Percentiles rank a stretch among this genome's conserved stretches.
phyloP scores from a whole-genome alignment of 768 basidiomycete genomes.

The Rhodosporidiobolus odoratus region DNA sequence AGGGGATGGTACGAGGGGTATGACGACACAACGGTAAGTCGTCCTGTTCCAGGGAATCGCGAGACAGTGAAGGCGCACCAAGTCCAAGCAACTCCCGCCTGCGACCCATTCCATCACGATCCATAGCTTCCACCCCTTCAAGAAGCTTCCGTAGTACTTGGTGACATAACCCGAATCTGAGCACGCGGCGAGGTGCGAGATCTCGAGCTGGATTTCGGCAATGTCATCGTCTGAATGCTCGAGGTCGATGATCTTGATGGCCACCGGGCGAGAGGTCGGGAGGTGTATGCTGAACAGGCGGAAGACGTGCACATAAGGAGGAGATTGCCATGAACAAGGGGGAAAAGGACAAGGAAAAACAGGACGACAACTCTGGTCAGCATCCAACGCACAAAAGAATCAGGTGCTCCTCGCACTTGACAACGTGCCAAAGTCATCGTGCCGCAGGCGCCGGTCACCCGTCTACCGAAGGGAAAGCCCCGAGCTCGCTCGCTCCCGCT shows the following conservation, averaged over 20 bases:
- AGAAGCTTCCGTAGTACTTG: slow-evolving; percentile 92
- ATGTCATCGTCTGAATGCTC: slow-evolving; percentile 99
- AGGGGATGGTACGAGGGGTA: background rate
- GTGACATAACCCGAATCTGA: slow-evolving; percentile 89
- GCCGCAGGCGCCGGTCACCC: no score
- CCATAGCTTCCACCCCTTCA: slow-evolving; percentile 95
- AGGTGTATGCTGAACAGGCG: slow-evolving; percentile 61
- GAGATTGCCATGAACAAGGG: background rate
- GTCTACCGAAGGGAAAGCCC: no score
- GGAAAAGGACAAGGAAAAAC: background rate
- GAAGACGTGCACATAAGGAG: slow-evolving; percentile 3
- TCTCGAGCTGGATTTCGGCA: slow-evolving; percentile 93
- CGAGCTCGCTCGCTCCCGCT: no score
- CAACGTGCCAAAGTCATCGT: no score
- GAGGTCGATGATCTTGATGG: slow-evolving; percentile 97
- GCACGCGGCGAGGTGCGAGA: slow-evolving; percentile 89
- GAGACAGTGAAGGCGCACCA: slow-evolving; percentile 49
- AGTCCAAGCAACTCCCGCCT: slow-evolving; percentile 95
- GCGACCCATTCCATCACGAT: slow-evolving; percentile 99
- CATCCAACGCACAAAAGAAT: no score
- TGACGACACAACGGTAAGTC: slow-evolving; percentile 20
- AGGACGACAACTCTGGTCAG: no score
- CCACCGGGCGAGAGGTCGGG: slow-evolving; percentile 87
- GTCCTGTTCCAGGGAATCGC: slow-evolving; percentile 8
- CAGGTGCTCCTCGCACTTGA: no score